Conservation (phyloP, 2,329 filamentous ascomycete genomes). For the Penicillium thymicola region DNA sequence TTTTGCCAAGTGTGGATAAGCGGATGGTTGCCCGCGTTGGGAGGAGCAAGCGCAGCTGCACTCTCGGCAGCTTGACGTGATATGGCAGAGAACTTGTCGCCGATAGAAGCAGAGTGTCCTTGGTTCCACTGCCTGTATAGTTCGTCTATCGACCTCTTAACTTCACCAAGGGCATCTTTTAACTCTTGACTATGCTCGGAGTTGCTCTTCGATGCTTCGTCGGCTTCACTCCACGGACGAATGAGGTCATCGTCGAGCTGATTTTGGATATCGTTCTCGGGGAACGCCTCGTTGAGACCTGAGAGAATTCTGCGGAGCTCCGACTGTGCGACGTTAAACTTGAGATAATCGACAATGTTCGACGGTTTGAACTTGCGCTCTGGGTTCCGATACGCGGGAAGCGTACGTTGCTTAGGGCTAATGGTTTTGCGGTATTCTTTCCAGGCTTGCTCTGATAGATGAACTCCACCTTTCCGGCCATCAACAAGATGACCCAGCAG, state of each 20-base stretch:
- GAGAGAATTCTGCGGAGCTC: conserved; percentile 31
- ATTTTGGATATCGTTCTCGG: conserved; percentile 13
- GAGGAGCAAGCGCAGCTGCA: conserved; percentile 31
- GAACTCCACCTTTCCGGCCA: conserved; percentile 44
- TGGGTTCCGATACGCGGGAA: conserved; percentile 41
- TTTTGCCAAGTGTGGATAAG: conserved; percentile 36
- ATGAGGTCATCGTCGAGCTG: conserved; percentile 37
- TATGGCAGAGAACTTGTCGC: conserved; percentile 19
- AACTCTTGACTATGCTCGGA: conserved; percentile 16
- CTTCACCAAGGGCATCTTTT: conserved; percentile 14
- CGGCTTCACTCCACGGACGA: conserved; percentile 29
- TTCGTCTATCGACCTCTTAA: conserved; percentile 20
- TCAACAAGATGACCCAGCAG: conserved; percentile 49
- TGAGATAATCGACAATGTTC: conserved; percentile 47
- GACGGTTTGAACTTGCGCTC: conserved; percentile 20
- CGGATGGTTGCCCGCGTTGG: conserved; percentile 29
- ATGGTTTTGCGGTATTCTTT: conserved; percentile 32
- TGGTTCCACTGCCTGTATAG: conserved; percentile 21
- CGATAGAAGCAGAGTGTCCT: not conserved
- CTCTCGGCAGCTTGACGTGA: conserved; percentile 29
- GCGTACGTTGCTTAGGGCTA: conserved; percentile 25
- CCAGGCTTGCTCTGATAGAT: conserved; percentile 42
- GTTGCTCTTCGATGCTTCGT: conserved; percentile 20
- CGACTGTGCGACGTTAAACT: conserved; percentile 39
- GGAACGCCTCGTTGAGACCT: conserved; percentile 31